phyloP scores from a whole-genome alignment of 2,329 filamentous ascomycete species.

The Stagonosporopsis rhizophila region DNA sequence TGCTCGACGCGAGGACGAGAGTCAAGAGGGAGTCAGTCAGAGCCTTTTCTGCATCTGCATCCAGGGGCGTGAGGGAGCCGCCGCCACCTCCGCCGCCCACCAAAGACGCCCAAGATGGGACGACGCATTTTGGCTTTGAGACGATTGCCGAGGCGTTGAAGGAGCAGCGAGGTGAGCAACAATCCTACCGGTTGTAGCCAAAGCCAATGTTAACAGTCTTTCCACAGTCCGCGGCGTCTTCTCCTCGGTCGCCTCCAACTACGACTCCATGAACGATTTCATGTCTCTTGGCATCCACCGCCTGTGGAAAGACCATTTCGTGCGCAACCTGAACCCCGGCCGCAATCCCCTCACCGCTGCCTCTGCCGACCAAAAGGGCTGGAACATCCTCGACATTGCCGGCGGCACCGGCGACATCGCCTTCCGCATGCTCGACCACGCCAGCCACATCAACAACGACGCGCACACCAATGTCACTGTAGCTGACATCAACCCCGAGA shows the following conservation, averaged over 20 bases:
- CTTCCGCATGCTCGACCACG: conserved; percentile 92
- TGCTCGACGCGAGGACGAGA: conserved; percentile 32
- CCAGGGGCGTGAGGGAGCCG: conserved; percentile 45
- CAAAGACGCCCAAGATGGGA: conserved; percentile 50
- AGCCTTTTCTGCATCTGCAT: conserved; percentile 59
- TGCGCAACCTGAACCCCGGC: conserved; percentile 87
- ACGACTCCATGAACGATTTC: conserved; percentile 98
- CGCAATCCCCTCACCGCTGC: conserved; percentile 52
- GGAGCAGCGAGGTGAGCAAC: conserved; percentile 64
- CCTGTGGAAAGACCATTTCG: conserved; percentile 97
- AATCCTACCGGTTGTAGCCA: background rate
- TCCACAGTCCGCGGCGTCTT: conserved; percentile 82
- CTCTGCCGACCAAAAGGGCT: conserved; percentile 52
- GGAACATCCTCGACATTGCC: conserved; percentile 90
- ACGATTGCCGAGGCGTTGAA: conserved; percentile 84
- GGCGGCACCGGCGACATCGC: conserved; percentile 98
- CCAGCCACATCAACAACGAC: conserved; percentile 81
- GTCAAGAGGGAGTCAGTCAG: conserved; percentile 48
- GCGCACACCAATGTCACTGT: conserved; percentile 84
- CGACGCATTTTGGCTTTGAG: conserved; percentile 91
- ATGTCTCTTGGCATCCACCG: conserved; percentile 98
- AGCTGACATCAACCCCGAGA: conserved; percentile 93
- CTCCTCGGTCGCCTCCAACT: conserved; percentile 90
- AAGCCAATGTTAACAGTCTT: conserved; percentile 6
- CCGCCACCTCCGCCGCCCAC: conserved; percentile 45